Evolutionary conservation across 1,284 basidiomycete genomes (phyloP).

Genomic region (Papiliotrema fonsecae): DNA sequence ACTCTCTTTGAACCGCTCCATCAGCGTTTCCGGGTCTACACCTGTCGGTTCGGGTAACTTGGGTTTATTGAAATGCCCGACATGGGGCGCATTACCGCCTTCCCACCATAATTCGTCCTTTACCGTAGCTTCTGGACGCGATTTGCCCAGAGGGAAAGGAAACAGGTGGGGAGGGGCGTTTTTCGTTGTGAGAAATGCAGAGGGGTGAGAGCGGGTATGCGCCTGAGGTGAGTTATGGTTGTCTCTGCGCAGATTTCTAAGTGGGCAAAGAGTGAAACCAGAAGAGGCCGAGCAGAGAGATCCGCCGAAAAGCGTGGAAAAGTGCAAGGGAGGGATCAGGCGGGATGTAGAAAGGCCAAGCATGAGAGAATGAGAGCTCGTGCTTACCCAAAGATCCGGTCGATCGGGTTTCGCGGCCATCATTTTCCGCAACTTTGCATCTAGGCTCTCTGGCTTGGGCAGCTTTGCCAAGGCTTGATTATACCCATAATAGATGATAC

Average conservation of each 20-base stretch:
- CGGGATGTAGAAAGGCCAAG: too few species aligned
- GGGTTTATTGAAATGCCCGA: slow-evolving; percentile 37
- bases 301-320: too few species aligned
- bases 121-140: slow-evolving; percentile 25
- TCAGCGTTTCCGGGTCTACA: slow-evolving; percentile 16
- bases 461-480: slow-evolving; percentile 19
- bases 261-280: background rate
- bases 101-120: slow-evolving; percentile 42
- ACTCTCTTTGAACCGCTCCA: slow-evolving; percentile 23
- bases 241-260: too few species aligned
- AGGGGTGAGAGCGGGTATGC: slow-evolving; percentile 34
- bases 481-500: slow-evolving; percentile 35
- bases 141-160: slow-evolving; percentile 38
- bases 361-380: too few species aligned
- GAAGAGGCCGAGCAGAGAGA: background rate
- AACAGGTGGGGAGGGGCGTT: slow-evolving; percentile 31
- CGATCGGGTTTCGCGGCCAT: slow-evolving; percentile 11
- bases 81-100: slow-evolving; percentile 39
- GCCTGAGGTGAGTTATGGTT: slow-evolving; percentile 12
- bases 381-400: slow-evolving; percentile 25
- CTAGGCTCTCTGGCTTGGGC: slow-evolving; percentile 10
- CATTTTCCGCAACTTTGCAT: slow-evolving; percentile 11
- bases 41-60: slow-evolving; percentile 18
- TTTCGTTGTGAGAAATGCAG: slow-evolving; percentile 35
- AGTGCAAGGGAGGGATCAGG: too few species aligned